Evolutionary conservation across 768 basidiomycete genomes (phyloP), one percentile per base, ranked within the genome.

Genomic region (Mycena maculata): DNA sequence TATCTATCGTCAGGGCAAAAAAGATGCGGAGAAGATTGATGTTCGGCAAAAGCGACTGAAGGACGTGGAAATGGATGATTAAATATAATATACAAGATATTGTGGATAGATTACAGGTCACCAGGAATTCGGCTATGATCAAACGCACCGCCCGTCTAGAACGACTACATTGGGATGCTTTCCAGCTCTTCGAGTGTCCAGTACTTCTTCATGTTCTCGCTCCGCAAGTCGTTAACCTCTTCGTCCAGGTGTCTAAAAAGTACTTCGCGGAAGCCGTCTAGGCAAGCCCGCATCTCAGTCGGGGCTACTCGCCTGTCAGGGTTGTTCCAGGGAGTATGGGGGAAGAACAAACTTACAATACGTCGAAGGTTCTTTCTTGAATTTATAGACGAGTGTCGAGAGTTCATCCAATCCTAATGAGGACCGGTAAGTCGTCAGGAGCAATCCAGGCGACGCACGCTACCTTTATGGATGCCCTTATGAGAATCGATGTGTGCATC

Each of bases 231-330:
- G 15, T 77, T 72, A 5, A 87, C 86, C 83, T 87, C 68, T 74
- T 87, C 79, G 72, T 88, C 86, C 2, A 88, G 79, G 70, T 88
- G 87, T 30, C 67, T 71, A 73, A 87, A 87, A 23, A 87, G 75
- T 8, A 86, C 84, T 28, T 80, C 82, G 38, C 82, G 76, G 68
- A 86, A 86, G 39, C 80, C 75, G 67, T 88, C 86, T 18, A 88
- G 71, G 65, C 84, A 87, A 1, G 65, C 80, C 59, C 77, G 78
- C 84, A 88, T 82, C 71, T 86, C 85, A 7, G 74, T 68, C 0
- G 87, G 85, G 9, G 84, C 69, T 71, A 33, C 20, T 11, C 4
- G 25, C 15, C 7, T 27, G 48, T 67, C 15, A 61, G 60, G 23
- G 18, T 27, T 41, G 22, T 36, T 36, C 30, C 23, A 12, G 22